phyloP scores from a whole-genome alignment of 345 rosid species.

The Turnera subulata region DNA sequence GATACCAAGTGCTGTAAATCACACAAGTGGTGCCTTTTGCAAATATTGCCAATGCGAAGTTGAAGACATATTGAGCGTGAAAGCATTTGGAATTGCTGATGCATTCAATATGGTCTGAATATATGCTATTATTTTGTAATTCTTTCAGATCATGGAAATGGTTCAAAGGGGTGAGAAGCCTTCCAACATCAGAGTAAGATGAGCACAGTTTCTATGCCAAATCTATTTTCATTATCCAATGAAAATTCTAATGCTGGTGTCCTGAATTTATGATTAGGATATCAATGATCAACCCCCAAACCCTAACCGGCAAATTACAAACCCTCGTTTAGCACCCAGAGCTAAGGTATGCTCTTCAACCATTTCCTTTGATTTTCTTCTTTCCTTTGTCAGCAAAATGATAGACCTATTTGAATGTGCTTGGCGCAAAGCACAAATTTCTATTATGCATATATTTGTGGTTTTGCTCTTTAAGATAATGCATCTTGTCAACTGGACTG shows the following conservation, averaged over 20 bases:
- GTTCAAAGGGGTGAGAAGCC: slow-evolving; percentile 95
- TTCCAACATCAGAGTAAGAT: slow-evolving; percentile 70
- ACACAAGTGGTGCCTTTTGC: no score
- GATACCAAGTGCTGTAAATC: no score
- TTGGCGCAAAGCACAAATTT: no score
- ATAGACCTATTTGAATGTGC: no score
- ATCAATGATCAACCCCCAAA: slow-evolving; percentile 85
- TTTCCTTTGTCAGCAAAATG: no score
- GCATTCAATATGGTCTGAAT: slow-evolving; percentile 4
- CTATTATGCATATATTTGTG: no score
- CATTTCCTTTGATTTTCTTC: not conserved
- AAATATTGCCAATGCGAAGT: no score
- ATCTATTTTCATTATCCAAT: slow-evolving; percentile 13
- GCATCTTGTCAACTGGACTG: not conserved
- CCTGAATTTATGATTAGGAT: slow-evolving; percentile 49
- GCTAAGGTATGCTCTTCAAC: slow-evolving; percentile 56
- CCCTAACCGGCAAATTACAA: slow-evolving; percentile 68
- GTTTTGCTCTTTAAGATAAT: no score
- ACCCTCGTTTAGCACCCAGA: slow-evolving; percentile 70
- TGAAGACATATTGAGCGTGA: no score
- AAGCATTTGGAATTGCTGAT: not conserved
- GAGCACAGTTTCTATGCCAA: slow-evolving; percentile 6
- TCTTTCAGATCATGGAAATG: slow-evolving; percentile 83
- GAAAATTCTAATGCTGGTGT: slow-evolving; percentile 15
- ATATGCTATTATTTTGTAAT: slow-evolving; percentile 6